phyloP scores from a whole-genome alignment of 1,284 basidiomycete genomes.

The Puccinia novopanici region DNA sequence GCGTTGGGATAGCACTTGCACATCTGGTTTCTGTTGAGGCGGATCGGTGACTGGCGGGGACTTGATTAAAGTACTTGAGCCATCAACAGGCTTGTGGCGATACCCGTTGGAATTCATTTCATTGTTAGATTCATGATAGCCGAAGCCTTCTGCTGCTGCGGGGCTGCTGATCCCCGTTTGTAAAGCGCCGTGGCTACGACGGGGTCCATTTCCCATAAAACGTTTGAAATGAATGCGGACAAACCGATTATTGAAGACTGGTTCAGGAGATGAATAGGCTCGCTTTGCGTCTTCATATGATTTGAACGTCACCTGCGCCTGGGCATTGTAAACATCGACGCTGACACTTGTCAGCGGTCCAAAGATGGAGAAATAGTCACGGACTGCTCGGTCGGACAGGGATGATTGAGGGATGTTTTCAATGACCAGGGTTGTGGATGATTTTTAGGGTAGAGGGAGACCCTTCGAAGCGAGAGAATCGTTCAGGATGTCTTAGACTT shows the following conservation, averaged over 20 bases:
- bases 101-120: conserved; percentile 18
- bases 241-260: conserved; percentile 48
- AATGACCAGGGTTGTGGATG: conserved; percentile 30
- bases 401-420: conserved; percentile 47
- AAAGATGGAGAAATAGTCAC: conserved; percentile 43
- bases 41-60: background rate
- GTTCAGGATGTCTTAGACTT: conserved; percentile 11
- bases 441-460: background rate
- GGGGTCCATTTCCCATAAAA: background rate
- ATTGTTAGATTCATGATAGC: background rate
- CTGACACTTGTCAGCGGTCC: conserved; percentile 22
- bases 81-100: conserved; percentile 5
- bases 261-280: conserved; percentile 38
- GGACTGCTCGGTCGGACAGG: conserved; percentile 36
- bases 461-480: conserved; percentile 8
- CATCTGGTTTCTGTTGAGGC: conserved; percentile 4
- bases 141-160: background rate
- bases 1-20: conserved; percentile 25
- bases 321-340: conserved; percentile 33
- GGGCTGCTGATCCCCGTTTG: background rate
- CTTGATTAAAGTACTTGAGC: background rate
- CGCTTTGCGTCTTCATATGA: conserved; percentile 29
- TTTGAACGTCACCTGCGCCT: conserved; percentile 40
- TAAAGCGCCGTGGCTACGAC: background rate
- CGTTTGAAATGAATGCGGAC: conserved; percentile 42